phyloP scores from a whole-genome alignment of 2,329 filamentous ascomycete species.

The Chaetomiaceae sp. region DNA sequence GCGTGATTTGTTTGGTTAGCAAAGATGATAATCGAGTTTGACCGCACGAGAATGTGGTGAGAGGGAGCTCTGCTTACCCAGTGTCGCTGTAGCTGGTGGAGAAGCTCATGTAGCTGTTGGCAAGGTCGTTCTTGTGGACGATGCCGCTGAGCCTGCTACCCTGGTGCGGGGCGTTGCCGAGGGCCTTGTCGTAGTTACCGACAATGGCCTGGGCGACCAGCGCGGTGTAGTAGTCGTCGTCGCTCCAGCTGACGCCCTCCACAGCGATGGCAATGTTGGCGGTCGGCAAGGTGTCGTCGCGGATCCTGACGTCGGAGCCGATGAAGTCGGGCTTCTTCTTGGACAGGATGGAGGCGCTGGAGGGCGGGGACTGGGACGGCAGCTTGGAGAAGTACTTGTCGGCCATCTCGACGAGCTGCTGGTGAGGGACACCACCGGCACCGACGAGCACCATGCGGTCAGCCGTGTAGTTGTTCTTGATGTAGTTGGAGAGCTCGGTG shows the following conservation, averaged over 20 bases:
- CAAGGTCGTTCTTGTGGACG: slow-evolving; percentile 88
- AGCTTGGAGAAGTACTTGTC: slow-evolving; percentile 90
- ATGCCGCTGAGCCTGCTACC: slow-evolving; percentile 97
- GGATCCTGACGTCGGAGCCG: slow-evolving; percentile 89
- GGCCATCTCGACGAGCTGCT: slow-evolving; percentile 88
- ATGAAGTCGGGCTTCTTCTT: slow-evolving; percentile 93
- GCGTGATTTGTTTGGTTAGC: slow-evolving; percentile 22
- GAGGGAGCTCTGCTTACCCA: slow-evolving; percentile 55
- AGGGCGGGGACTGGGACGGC: slow-evolving; percentile 67
- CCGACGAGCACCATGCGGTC: slow-evolving; percentile 99
- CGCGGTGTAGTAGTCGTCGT: slow-evolving; percentile 97
- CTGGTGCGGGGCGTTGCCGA: slow-evolving; percentile 95
- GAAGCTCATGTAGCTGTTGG: slow-evolving; percentile 99
- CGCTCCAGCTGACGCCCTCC: slow-evolving; percentile 99
- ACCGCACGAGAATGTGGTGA: no score
- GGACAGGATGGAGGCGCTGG: slow-evolving; percentile 66
- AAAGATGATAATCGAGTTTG: no score
- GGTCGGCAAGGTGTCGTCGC: slow-evolving; percentile 91
- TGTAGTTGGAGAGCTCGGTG: slow-evolving; percentile 87
- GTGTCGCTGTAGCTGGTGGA: slow-evolving; percentile 99
- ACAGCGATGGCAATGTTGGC: slow-evolving; percentile 98
- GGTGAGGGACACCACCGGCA: slow-evolving; percentile 87
- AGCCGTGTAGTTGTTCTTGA: slow-evolving; percentile 99
- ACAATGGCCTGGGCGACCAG: slow-evolving; percentile 97
- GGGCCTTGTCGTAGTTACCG: slow-evolving; percentile 98